phyloP scores from a whole-genome alignment of 352 stramenopile genomes.

The Pythium angustatum region DNA sequence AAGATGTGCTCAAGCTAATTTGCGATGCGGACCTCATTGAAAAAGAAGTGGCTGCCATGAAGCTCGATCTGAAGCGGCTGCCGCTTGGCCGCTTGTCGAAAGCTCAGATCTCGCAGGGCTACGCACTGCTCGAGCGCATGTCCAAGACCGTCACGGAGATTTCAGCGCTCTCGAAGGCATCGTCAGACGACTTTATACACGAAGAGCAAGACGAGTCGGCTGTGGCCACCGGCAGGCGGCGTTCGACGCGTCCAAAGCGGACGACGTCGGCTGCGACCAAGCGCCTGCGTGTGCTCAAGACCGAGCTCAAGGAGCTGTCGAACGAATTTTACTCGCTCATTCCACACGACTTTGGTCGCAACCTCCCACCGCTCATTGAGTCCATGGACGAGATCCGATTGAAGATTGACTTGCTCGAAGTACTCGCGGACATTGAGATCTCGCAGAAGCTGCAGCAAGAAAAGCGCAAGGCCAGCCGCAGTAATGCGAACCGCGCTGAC shows the following conservation, averaged over 20 bases:
- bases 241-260: slow-evolving; percentile 25
- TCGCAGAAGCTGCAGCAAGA: slow-evolving; percentile 54
- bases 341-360: slow-evolving; percentile 65
- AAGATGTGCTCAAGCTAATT: slow-evolving; percentile 34
- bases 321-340: slow-evolving; percentile 76
- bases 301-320: slow-evolving; percentile 50
- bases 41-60: slow-evolving; percentile 38
- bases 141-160: slow-evolving; percentile 46
- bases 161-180: slow-evolving; percentile 29
- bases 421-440: slow-evolving; percentile 62
- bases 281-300: slow-evolving; percentile 26
- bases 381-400: slow-evolving; percentile 56
- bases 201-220: background rate
- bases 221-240: slow-evolving; percentile 5
- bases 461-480: slow-evolving; percentile 24
- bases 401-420: slow-evolving; percentile 63
- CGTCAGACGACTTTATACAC: background rate
- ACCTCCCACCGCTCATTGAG: slow-evolving; percentile 49
- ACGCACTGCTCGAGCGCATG: slow-evolving; percentile 53
- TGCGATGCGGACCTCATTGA: slow-evolving; percentile 37
- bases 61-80: slow-evolving; percentile 37
- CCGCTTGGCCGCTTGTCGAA: slow-evolving; percentile 47
- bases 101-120: slow-evolving; percentile 61
- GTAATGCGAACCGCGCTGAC: background rate
- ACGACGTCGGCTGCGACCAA: slow-evolving; percentile 25